These are phyloP conservation scores for Periconia macrospinosa DNA, from an alignment of 2,329 filamentous ascomycete genomes.

Conservation along the genomic window DNA sequence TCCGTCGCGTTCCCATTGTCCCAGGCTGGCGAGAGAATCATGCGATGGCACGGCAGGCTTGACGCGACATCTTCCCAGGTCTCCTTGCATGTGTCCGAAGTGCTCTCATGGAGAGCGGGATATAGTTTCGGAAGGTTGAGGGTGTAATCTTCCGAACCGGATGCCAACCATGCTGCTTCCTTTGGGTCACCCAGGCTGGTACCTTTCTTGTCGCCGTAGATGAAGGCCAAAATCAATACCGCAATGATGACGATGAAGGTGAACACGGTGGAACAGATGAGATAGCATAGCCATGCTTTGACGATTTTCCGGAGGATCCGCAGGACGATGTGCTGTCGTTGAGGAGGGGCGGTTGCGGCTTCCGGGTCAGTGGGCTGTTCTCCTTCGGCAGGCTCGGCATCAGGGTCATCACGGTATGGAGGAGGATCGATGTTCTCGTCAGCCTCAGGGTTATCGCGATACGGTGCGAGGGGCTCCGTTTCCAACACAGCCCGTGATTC, in stretches of 20 bases:
- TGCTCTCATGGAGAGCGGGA: slow-evolving; percentile 9
- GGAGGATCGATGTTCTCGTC: background rate
- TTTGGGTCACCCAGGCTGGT: slow-evolving; percentile 1
- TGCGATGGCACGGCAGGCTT: slow-evolving; percentile 7
- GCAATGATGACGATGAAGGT: slow-evolving; percentile 5
- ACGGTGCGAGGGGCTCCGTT: background rate
- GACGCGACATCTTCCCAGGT: slow-evolving; percentile 4
- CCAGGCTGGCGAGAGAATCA: slow-evolving; percentile 12
- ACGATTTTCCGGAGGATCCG: background rate
- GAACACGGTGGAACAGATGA: background rate
- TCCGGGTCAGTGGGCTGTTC: background rate
- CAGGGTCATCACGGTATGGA: slow-evolving; percentile 15
- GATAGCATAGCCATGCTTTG: slow-evolving; percentile 1
- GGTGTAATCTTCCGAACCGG: slow-evolving; percentile 8
- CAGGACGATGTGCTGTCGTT: background rate
- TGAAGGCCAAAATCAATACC: background rate
- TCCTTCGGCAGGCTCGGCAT: slow-evolving; percentile 4
- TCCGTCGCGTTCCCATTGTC: slow-evolving; percentile 10
- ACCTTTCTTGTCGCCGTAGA: background rate
- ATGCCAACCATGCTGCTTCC: slow-evolving; percentile 7
- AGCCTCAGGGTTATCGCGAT: slow-evolving; percentile 12
- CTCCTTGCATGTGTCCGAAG: slow-evolving; percentile 5
- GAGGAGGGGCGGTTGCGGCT: background rate
- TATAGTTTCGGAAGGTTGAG: slow-evolving; percentile 12
- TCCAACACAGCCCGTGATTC: background rate